Conservation (phyloP, 2,329 filamentous ascomycete species). For the Fusarium annulatum region DNA sequence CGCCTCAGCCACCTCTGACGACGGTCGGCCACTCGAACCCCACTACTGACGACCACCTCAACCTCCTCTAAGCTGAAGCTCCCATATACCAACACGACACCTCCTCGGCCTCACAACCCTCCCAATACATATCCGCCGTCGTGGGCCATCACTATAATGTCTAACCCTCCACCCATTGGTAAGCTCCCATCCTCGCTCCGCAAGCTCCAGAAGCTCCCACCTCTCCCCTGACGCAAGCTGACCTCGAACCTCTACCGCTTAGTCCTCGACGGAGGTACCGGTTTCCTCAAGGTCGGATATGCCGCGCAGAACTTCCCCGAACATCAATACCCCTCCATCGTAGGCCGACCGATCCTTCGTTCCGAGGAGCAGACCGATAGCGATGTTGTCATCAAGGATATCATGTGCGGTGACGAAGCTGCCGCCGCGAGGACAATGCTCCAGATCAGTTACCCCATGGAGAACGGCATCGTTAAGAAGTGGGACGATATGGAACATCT, state of each 20-base stretch:
- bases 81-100: conserved; percentile 40
- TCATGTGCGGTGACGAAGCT: conserved; percentile 99
- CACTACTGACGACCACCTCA: conserved; percentile 50
- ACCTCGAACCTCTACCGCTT: conserved; percentile 30
- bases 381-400: conserved; percentile 86
- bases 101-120: conserved; percentile 31
- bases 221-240: conserved; percentile 39
- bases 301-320: conserved; percentile 99
- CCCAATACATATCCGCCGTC: conserved; percentile 15
- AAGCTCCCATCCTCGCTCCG: conserved; percentile 44
- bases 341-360: conserved; percentile 96
- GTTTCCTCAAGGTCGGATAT: conserved; percentile 99
- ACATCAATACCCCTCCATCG: conserved; percentile 97
- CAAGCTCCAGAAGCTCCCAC: conserved; percentile 26
- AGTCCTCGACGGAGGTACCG: conserved; percentile 99
- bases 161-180: conserved; percentile 66
- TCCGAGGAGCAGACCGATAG: conserved; percentile 82
- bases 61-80: conserved; percentile 46
- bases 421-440: conserved; percentile 96
- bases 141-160: conserved; percentile 56
- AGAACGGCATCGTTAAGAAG: conserved; percentile 99
- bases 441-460: conserved; percentile 99
- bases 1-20: conserved; percentile 51
- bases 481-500: conserved; percentile 99
- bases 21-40: conserved; percentile 48